Conservation (phyloP, 2,329 filamentous ascomycete genomes). For the Colletotrichum plurivorum region DNA sequence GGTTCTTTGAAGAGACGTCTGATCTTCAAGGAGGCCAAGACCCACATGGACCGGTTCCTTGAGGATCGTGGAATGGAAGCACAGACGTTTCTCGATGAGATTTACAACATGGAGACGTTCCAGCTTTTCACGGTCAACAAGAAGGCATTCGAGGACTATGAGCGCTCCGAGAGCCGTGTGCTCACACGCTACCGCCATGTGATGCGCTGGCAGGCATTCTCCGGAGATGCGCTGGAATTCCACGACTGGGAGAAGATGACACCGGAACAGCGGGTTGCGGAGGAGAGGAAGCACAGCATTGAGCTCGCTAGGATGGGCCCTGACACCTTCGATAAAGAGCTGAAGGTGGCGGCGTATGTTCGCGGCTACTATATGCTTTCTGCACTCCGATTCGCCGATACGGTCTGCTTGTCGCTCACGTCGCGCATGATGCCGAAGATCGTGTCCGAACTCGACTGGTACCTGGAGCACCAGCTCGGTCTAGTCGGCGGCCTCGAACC, state of each 20-base stretch:
- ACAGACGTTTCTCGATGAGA: slow-evolving; percentile 54
- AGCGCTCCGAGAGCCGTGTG: slow-evolving; percentile 60
- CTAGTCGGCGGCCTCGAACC: slow-evolving; percentile 49
- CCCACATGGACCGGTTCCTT: slow-evolving; percentile 62
- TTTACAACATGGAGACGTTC: slow-evolving; percentile 67
- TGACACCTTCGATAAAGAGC: slow-evolving; percentile 72
- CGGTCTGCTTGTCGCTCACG: slow-evolving; percentile 61
- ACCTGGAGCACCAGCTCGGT: slow-evolving; percentile 61
- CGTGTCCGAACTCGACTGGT: slow-evolving; percentile 54
- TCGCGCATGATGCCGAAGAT: slow-evolving; percentile 64
- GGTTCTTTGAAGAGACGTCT: slow-evolving; percentile 60
- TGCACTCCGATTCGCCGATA: slow-evolving; percentile 74
- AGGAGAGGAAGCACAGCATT: slow-evolving; percentile 57
- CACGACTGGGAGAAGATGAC: slow-evolving; percentile 61
- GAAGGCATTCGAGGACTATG: slow-evolving; percentile 61
- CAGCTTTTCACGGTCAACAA: slow-evolving; percentile 72
- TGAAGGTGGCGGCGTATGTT: slow-evolving; percentile 74
- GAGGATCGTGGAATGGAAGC: slow-evolving; percentile 54
- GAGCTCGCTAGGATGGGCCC: slow-evolving; percentile 64
- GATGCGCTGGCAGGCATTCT: slow-evolving; percentile 61
- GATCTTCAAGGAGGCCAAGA: slow-evolving; percentile 63
- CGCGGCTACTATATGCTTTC: slow-evolving; percentile 80
- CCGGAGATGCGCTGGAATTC: slow-evolving; percentile 45
- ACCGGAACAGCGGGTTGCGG: slow-evolving; percentile 61
- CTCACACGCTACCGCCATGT: slow-evolving; percentile 64